A percentile compares a stretch with the other conserved stretches of the same genome.
These are phyloP conservation scores for Porogramme epimiltina DNA, from an alignment of 1,284 basidiomycete species.

Conservation along the genomic window DNA sequence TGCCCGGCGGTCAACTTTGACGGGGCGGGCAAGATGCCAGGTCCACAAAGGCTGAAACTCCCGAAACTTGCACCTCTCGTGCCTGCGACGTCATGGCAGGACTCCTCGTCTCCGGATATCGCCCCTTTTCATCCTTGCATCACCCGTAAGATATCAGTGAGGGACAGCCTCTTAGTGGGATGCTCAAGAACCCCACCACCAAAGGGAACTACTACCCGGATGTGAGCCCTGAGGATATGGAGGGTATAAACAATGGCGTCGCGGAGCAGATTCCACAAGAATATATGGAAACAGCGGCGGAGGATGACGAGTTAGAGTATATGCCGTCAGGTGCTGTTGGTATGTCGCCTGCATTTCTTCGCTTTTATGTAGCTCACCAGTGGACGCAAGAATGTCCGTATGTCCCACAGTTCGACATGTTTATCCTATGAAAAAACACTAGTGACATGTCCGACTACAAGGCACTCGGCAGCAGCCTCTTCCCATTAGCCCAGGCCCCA, in stretches of 20 bases:
- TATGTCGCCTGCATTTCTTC: slow-evolving; percentile 33
- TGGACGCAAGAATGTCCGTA: slow-evolving; percentile 32
- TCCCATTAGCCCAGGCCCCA: slow-evolving; percentile 30
- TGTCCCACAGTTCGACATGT: slow-evolving; percentile 36
- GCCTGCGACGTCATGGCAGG: slow-evolving; percentile 27
- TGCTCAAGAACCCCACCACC: slow-evolving; percentile 69
- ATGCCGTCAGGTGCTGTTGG: slow-evolving; percentile 72
- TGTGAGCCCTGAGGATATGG: slow-evolving; percentile 63
- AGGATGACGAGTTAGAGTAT: slow-evolving; percentile 75
- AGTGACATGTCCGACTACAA: slow-evolving; percentile 39
- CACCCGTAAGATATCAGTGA: slow-evolving; percentile 44
- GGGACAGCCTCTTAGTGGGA: slow-evolving; percentile 35
- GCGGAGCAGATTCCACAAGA: slow-evolving; percentile 36
- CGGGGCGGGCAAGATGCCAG: slow-evolving; percentile 10
- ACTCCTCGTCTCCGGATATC: slow-evolving; percentile 12
- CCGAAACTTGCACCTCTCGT: slow-evolving; percentile 35
- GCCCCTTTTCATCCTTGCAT: slow-evolving; percentile 60
- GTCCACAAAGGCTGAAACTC: slow-evolving; percentile 34
- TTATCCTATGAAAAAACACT: no score
- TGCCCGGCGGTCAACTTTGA: slow-evolving; percentile 23
- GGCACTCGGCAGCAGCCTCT: slow-evolving; percentile 26
- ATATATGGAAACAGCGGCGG: slow-evolving; percentile 41
- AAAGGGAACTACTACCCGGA: slow-evolving; percentile 76
- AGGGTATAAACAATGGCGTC: slow-evolving; percentile 18
- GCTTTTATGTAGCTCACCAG: background rate